Base-by-base conservation (phyloP, 2,329 filamentous ascomycete genomes). In the Cladophialophora psammophila region DNA sequence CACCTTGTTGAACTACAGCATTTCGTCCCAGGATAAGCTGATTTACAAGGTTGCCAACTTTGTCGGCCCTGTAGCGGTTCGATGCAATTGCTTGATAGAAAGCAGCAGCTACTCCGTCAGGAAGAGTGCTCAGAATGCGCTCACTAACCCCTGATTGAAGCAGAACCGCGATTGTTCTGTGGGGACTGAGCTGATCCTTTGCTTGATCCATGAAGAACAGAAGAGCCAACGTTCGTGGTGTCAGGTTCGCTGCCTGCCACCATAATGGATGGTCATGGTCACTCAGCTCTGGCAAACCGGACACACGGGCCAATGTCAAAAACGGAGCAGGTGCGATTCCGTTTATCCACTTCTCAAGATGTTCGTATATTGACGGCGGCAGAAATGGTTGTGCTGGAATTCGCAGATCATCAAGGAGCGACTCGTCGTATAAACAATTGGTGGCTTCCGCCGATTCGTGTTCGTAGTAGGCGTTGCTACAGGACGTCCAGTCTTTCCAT, bases 91-190 rank as follows among this genome's bases (percentile, higher is more conserved):
- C 89, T 79, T 98, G 94, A 75, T 91, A 90, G 13, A 98, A 82
- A 0, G 92, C 91, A 1, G 90, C 87, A 62, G 91, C 86, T n/a
- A 97, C 84, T 32, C 92, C 89, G 77, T 96, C 93, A 1, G 95
- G 94, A 1, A 98, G 82, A 0, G 91, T 93, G 69, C 96, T 92
- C 15, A 98, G 94, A 81, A 31, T 85, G 82, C 9, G 75, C 73
- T 26, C 77, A 78, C 56, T 65, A 5, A 80, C 78, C 6, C 85
- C 88, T 55, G 97, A 87, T 0, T 90, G 89, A 68, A 89, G 48
- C 53, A 69, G 40, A 4, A 38, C 32, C 36, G 67, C 50, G 18
- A 71, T 53, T 13, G 48, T 53, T n/a, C 58, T 38, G 32, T 55
- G 32, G n/a, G 66, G 54, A 4, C 64, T 61, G 34, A 35, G 32